Conservation (phyloP, 441 rosid genomes). For the Corymbia citriodora region DNA sequence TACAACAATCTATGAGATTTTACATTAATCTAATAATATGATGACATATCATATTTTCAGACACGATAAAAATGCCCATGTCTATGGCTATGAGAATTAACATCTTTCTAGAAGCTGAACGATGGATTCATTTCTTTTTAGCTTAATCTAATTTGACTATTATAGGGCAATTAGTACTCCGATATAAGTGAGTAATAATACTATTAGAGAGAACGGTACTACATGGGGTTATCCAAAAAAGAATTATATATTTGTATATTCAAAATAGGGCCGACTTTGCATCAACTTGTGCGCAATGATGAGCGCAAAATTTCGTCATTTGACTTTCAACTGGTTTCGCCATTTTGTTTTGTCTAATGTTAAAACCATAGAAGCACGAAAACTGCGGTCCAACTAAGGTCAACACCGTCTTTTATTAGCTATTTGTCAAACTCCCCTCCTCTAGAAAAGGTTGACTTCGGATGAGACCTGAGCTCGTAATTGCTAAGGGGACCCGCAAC, state of each 20-base stretch:
- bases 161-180: background rate
- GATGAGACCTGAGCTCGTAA: background rate
- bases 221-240: background rate
- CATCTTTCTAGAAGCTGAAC: background rate
- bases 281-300: too few relatives aligned
- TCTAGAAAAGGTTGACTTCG: background rate
- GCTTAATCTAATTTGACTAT: background rate
- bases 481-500: background rate
- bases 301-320: background rate
- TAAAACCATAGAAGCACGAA: background rate
- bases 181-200: background rate
- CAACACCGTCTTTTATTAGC: background rate
- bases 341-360: too few relatives aligned
- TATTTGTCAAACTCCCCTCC: too few relatives aligned
- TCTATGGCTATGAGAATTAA: background rate
- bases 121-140: background rate
- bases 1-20: background rate
- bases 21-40: too few relatives aligned
- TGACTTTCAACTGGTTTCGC: background rate
- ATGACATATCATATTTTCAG: too few relatives aligned
- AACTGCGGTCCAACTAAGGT: background rate
- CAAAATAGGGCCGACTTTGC: too few relatives aligned
- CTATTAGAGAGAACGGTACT: too few relatives aligned
- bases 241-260: too few relatives aligned
- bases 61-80: background rate